These are phyloP conservation scores for Cylindrotheca closterium DNA, from an alignment of 108 stramenopile genomes.

Conservation along the genomic window DNA sequence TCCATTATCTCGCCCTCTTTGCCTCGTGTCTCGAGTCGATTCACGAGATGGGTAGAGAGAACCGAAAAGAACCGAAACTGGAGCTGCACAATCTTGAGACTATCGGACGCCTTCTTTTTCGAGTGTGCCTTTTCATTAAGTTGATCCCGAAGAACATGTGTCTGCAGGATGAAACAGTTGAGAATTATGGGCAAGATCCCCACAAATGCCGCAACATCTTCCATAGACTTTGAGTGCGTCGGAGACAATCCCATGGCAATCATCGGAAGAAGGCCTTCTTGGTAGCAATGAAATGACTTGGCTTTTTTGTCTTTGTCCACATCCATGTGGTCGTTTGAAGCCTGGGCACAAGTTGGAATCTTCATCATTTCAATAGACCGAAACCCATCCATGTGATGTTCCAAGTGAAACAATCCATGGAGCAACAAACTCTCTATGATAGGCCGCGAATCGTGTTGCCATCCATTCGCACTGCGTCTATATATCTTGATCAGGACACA, in stretches of 20 bases:
- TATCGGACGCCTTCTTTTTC: conserved; percentile 15
- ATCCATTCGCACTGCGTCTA: neutral
- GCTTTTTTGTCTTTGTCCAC: neutral
- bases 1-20: neutral
- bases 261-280: conserved; percentile 31
- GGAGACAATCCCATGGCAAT: neutral
- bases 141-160: conserved; percentile 6
- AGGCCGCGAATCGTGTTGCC: neutral
- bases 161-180: conserved; percentile 21
- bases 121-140: neutral
- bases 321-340: neutral
- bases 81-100: conserved; percentile 19
- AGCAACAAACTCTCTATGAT: conserved; percentile 26
- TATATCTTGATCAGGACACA: conserved; percentile 12
- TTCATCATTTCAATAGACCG: conserved; percentile 32
- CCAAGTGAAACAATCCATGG: conserved; percentile 50
- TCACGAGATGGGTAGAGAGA: conserved; percentile 14
- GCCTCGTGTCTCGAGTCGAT: neutral
- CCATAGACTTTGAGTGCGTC: neutral
- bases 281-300: conserved; percentile 42
- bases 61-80: conserved; percentile 26
- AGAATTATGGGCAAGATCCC: conserved; percentile 16
- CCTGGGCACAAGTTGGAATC: conserved; percentile 1
- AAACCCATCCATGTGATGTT: conserved; percentile 77
- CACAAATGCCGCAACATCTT: neutral